Evolutionary conservation across 2,329 filamentous ascomycete genomes (phyloP), one percentile per base, ranked within the genome.

Genomic region (Trichophyton rubrum): DNA sequence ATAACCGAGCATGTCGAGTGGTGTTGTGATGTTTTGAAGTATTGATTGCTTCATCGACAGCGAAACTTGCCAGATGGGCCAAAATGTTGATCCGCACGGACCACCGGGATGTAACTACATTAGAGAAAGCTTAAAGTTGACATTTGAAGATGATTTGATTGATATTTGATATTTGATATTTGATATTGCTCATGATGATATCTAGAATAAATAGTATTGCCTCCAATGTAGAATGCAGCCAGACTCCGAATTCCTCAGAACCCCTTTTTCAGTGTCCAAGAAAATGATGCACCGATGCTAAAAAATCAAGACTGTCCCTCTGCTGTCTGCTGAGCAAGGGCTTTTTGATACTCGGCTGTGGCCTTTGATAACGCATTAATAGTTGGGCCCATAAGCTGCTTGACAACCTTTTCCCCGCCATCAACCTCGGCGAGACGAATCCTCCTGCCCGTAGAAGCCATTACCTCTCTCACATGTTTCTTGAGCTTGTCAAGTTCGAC

Each of bases 401-500:
- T 79, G 2, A 96, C 89, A 1, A 86, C 87, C 64, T 85, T 84
- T 64, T 81, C 81, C 0, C 93, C 93, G 3, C 92, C 92, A 8
- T 82, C 82, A 15, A 93, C 79, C 61, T 80, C 81, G 22, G 71
- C 70, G 71, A 88, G 84, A 62, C 82, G 82, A 27, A 86, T 78
- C 73, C 86, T 89, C 74, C 86, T 88, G 5, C 86, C 85, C 0
- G 90, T 93, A 63, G 81, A 80, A 67, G 88, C 80, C 66, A 85
- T 87, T 61, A 88, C 78, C 60, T 86, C 83, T 59, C 85, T 80
- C 15, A 89, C 86, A 67, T 90, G 85, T 64, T 82, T 80, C 73
- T 86, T 89, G 62, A 85, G 77, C 58, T 78, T 80, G 47, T 84
- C 82, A 15, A 95, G 82, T 59, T 84, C 79, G n/a, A 80, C 79